Base-by-base conservation (phyloP, 23 red algal species). In the Gracilaria domingensis region DNA sequence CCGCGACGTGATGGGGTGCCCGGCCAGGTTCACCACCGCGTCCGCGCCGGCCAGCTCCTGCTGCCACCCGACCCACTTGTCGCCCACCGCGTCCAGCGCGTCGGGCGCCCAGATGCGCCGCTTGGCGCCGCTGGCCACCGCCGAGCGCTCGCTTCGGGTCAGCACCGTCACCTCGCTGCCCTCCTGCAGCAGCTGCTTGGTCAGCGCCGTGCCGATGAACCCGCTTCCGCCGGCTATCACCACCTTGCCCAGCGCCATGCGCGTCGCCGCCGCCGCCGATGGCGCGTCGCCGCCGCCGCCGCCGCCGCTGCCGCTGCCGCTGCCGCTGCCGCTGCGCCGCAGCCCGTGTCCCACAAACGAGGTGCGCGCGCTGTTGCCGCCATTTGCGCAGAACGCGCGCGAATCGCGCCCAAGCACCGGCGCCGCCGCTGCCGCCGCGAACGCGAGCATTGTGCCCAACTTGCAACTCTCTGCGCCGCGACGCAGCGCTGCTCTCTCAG, bases 11-110 rank as follows among this genome's bases (percentile, higher is more conserved):
- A 99, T 38, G 25, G 94, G 94, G 11, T 92, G 54, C 18, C 97
- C 97, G 40, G 86, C 92, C 51, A 99, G 83, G 64, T 99, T 99
- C 47, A 99, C 72, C 51, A 99, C 94, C 21, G 86, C 87, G 78
- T 99, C 93, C 21, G 83, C 76, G 48, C 62, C 81, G 20, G 12
- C 66, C 56, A 99, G 47, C 25, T 61, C 36, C 35, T 29, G 20
- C 30, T 91, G 36, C 85, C 88, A 88, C n/a, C 23, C 35, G 1
- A 16, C 38, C 45, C 54, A 24, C 0, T 25, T 66, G 29, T 29
- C 48, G 77, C 77, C 32, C 33, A 21, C 26, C 58, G 48, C 75
- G 74, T 50, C 47, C 38, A 39, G 35, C 37, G 54, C 64, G 24
- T 23, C 40, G 30, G 72, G 62, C 39, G 81, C 37, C 81, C 83